Conservation (phyloP, 805 yeast genomes). For the Sugiyamaella chiloensis region DNA sequence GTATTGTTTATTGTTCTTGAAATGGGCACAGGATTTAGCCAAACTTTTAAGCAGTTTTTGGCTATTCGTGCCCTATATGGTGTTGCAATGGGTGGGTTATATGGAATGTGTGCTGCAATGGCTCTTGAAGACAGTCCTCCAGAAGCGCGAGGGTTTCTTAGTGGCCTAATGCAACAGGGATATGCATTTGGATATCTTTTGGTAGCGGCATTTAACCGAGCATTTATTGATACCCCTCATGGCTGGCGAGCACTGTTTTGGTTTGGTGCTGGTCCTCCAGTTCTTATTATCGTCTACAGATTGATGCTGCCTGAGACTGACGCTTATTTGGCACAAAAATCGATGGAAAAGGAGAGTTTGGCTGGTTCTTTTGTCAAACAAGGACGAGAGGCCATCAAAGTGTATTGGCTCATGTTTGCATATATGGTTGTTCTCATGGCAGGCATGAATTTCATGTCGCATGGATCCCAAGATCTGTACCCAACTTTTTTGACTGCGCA, state of each 20-base stretch:
- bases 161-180: constrained; percentile 78
- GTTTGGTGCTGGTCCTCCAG: constrained; percentile 70
- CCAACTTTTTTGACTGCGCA: constrained; percentile 61
- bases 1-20: constrained; percentile 52
- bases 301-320: constrained; percentile 58
- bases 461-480: constrained; percentile 71
- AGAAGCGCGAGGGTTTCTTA: constrained; percentile 56
- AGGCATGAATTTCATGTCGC: constrained; percentile 69
- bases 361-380: constrained; percentile 24
- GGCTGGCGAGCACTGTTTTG: constrained; percentile 72
- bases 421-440: constrained; percentile 62
- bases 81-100: constrained; percentile 68
- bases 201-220: constrained; percentile 63
- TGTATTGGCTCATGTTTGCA: constrained; percentile 59
- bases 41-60: constrained; percentile 55
- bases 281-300: constrained; percentile 57
- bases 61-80: constrained; percentile 66
- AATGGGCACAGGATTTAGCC: constrained; percentile 63
- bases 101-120: constrained; percentile 62
- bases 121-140: constrained; percentile 64
- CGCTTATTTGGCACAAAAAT: constrained; percentile 40
- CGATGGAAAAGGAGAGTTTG: constrained; percentile 18
- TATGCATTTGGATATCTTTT: constrained; percentile 68
- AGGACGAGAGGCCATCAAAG: constrained; percentile 39
- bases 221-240: constrained; percentile 49